Evolutionary conservation across 345 rosid genomes (phyloP).

Genomic region (Aquilaria yunnanensis): DNA sequence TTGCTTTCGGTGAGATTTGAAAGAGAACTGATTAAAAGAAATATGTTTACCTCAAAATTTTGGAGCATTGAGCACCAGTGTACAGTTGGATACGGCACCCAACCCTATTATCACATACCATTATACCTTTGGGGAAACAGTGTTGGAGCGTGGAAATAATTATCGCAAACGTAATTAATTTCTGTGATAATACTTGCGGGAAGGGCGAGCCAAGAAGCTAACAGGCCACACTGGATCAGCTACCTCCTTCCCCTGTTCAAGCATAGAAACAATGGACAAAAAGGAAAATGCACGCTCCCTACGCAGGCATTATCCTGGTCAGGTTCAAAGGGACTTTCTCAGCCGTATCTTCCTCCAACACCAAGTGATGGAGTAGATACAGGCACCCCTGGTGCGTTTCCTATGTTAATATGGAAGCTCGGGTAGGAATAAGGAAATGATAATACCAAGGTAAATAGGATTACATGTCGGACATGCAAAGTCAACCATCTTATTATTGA

Average conservation of each 20-base stretch:
- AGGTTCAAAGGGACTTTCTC: conserved; percentile 99
- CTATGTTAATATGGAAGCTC: conserved; percentile 38
- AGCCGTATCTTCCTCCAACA: conserved; percentile 59
- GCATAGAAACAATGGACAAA: conserved; percentile 18
- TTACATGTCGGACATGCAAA: neutral
- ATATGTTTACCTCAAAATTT: too few species aligned
- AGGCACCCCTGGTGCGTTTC: conserved; percentile 99
- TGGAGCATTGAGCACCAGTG: too few species aligned
- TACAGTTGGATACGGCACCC: too few species aligned
- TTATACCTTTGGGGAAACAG: too few species aligned
- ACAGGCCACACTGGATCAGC: conserved; percentile 14
- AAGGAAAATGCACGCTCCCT: conserved; percentile 92
- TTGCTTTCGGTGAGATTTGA: too few species aligned
- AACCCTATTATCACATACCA: too few species aligned
- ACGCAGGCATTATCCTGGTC: conserved; percentile 99
- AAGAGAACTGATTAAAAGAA: too few species aligned
- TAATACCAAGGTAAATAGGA: too few species aligned
- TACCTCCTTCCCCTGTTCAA: conserved; percentile 45
- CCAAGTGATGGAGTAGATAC: conserved; percentile 39
- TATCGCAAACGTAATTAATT: too few species aligned
- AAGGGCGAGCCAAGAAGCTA: neutral
- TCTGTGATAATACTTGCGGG: too few species aligned
- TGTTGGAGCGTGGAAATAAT: too few species aligned
- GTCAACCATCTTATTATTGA: conserved; percentile 29
- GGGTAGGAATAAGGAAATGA: neutral